These are phyloP conservation scores for Geotrichum histeridarum DNA, from an alignment of 1,139 yeast species.

Conservation along the genomic window DNA sequence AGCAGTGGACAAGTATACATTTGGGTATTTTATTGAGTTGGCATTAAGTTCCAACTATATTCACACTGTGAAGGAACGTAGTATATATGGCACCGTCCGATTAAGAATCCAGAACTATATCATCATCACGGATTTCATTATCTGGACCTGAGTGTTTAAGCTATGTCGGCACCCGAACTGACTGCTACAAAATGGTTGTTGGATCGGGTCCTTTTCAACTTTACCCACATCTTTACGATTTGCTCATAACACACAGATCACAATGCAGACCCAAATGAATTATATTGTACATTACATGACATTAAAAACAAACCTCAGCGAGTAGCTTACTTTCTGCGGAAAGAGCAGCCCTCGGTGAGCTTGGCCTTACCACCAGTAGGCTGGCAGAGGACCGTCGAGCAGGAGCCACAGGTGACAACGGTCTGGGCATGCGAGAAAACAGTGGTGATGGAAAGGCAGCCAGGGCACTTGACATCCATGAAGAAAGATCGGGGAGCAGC, in stretches of 20 bases:
- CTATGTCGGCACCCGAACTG: no score
- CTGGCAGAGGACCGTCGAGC: conserved; percentile 96
- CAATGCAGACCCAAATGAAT: background rate
- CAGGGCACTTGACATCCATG: conserved; percentile 99
- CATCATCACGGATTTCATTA: no score
- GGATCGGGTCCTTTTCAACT: no score
- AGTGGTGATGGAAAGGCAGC: conserved; percentile 97
- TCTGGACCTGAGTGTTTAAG: no score
- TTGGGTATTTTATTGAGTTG: background rate
- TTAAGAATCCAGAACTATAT: no score
- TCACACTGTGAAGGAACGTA: no score
- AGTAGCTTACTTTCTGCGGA: conserved; percentile 86
- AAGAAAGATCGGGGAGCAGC: conserved; percentile 97
- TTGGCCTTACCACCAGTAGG: conserved; percentile 99
- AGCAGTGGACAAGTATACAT: background rate
- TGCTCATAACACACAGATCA: no score
- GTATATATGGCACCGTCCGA: no score
- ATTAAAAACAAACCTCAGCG: background rate
- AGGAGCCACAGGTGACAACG: conserved; percentile 97
- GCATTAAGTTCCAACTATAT: no score
- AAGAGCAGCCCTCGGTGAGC: conserved; percentile 98
- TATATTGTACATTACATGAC: background rate
- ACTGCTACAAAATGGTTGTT: no score
- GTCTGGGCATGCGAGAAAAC: conserved; percentile 99
- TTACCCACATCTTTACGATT: no score